Percentiles rank a stretch among this genome's conserved stretches.
Conservation (phyloP, 768 basidiomycete species). For the Rhizopogon vinicolor region DNA sequence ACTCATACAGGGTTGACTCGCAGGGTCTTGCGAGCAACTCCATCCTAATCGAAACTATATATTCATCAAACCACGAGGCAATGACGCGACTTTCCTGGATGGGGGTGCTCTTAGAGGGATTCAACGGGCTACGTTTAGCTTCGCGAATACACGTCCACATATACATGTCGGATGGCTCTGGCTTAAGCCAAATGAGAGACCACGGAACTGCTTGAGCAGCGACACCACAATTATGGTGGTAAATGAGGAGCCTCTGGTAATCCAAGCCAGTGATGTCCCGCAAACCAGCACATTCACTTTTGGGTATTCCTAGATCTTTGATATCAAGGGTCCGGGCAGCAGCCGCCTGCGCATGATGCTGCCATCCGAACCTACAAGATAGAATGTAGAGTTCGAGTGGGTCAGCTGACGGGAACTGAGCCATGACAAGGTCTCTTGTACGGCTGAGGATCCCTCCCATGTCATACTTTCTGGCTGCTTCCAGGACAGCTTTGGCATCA, state of each 20-base stretch:
- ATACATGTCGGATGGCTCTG: neutral
- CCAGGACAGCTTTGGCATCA: constrained; percentile 9
- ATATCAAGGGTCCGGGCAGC: constrained; percentile 16
- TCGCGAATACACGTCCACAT: neutral
- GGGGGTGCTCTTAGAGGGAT: too few relatives aligned
- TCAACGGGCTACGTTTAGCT: neutral
- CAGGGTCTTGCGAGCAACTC: neutral
- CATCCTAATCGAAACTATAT: neutral
- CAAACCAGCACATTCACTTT: constrained; percentile 30
- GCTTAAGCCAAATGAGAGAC: neutral
- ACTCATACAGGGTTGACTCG: neutral
- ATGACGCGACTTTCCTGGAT: too few relatives aligned
- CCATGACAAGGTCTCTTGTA: constrained; percentile 10
- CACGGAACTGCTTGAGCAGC: neutral
- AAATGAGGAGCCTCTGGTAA: constrained; percentile 37
- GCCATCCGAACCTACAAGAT: constrained; percentile 16
- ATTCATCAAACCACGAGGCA: neutral
- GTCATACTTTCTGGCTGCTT: constrained; percentile 18
- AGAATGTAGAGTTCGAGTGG: constrained; percentile 24
- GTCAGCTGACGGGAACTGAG: constrained; percentile 6
- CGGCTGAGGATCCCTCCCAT: constrained; percentile 16
- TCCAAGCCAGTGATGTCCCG: constrained; percentile 36
- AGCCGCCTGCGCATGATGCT: constrained; percentile 15
- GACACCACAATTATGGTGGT: constrained; percentile 34
- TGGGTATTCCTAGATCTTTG: neutral